A percentile compares a stretch with the other conserved stretches of the same genome.
Evolutionary conservation across 139 green algal species (phyloP).

Genomic region (Monoraphidium neglectum): DNA sequence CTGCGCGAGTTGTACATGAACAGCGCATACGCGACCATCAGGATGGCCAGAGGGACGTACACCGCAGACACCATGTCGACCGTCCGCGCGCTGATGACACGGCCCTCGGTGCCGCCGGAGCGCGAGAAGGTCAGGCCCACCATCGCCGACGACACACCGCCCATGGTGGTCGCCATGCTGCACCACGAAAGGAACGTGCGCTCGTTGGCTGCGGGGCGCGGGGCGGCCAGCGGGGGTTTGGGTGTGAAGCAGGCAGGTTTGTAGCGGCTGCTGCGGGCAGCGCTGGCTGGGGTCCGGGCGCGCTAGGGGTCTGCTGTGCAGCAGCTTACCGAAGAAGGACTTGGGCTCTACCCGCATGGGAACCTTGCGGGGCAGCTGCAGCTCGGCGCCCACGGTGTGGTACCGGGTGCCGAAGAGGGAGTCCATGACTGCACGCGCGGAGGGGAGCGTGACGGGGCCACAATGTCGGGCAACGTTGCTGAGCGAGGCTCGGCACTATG

Average conservation of each 20-base stretch:
- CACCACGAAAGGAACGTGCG: slow-evolving; percentile 88
- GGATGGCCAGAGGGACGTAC: slow-evolving; percentile 77
- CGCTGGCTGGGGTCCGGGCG: too few species aligned
- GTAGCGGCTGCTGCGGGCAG: too few species aligned
- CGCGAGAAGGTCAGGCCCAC: slow-evolving; percentile 60
- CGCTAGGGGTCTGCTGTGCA: too few species aligned
- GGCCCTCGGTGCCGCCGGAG: slow-evolving; percentile 14
- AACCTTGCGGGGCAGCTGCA: slow-evolving; percentile 78
- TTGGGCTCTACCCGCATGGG: slow-evolving; percentile 91
- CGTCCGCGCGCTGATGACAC: slow-evolving; percentile 62
- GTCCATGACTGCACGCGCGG: slow-evolving; percentile 3
- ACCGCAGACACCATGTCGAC: slow-evolving; percentile 76
- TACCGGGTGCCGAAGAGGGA: slow-evolving; percentile 42
- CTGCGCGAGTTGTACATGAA: slow-evolving; percentile 81
- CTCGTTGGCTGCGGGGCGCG: slow-evolving; percentile 73
- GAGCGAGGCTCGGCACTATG: too few species aligned
- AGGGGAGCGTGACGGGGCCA: too few species aligned
- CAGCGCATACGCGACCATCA: slow-evolving; percentile 85
- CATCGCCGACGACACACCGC: slow-evolving; percentile 79
- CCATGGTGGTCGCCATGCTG: slow-evolving; percentile 86
- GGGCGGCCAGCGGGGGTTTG: neutral
- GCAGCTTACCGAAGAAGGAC: slow-evolving; percentile 81
- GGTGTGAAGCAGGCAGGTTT: too few species aligned
- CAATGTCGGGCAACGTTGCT: too few species aligned
- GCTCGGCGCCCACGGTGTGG: slow-evolving; percentile 53